Evolutionary conservation across 768 basidiomycete genomes (phyloP).

Genomic region (Coprinopsis cinerea): DNA sequence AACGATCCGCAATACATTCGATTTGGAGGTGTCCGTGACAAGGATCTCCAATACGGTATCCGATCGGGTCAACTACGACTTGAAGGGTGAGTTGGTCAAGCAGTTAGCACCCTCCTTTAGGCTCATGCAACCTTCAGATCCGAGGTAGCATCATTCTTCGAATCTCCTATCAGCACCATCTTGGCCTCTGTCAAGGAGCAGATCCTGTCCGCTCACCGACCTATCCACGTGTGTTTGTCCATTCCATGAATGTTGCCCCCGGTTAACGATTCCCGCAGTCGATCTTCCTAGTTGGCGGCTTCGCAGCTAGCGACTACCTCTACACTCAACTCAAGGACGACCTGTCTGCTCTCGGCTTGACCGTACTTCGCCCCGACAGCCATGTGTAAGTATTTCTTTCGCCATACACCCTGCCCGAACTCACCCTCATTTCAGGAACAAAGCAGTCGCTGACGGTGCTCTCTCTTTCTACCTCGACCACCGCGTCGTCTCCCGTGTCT

Average conservation of each 20-base stretch:
- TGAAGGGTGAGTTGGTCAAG: constrained; percentile 17
- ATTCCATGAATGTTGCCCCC: background rate
- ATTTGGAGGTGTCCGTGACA: constrained; percentile 18
- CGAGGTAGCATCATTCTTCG: constrained; percentile 17
- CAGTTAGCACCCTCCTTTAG: background rate
- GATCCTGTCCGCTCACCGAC: constrained; percentile 7
- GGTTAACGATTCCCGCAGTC: constrained; percentile 9
- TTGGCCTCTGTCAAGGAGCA: constrained; percentile 15
- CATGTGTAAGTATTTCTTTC: constrained; percentile 10
- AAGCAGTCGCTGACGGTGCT: constrained; percentile 28
- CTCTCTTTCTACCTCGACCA: constrained; percentile 24
- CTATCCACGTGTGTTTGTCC: constrained; percentile 12
- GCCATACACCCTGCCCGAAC: background rate
- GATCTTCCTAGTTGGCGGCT: constrained; percentile 21
- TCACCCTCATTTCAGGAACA: constrained; percentile 18
- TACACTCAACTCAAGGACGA: constrained; percentile 14
- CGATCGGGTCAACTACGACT: constrained; percentile 17
- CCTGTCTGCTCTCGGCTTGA: constrained; percentile 9
- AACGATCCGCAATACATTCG: constrained; percentile 17
- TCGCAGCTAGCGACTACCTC: constrained; percentile 20
- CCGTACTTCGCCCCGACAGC: constrained; percentile 14
- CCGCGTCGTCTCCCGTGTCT: constrained; percentile 20
- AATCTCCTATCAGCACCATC: constrained; percentile 18
- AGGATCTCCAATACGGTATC: constrained; percentile 14
- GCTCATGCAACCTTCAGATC: background rate